Percentiles rank a stretch among this genome's conserved stretches.
These are phyloP conservation scores for Pseudopithomyces chartarum DNA, from an alignment of 2,329 filamentous ascomycete genomes.

Conservation along the genomic window DNA sequence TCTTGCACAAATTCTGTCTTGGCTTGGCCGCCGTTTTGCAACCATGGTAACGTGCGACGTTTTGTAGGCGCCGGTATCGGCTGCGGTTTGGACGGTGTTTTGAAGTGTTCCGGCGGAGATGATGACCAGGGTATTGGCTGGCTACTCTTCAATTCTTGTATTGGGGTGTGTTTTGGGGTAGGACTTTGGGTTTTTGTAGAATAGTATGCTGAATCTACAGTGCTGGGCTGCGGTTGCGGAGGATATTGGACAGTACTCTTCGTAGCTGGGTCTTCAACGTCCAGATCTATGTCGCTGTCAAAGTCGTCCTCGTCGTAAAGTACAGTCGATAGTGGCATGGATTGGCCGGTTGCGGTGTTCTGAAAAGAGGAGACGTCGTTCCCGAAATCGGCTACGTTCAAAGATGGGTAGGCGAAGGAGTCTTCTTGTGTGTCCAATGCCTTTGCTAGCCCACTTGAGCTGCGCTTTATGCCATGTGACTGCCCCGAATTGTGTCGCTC, in stretches of 20 bases:
- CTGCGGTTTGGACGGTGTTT: conserved; percentile 32
- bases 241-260: conserved; percentile 51
- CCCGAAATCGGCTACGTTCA: conserved; percentile 31
- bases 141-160: conserved; percentile 52
- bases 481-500: conserved; percentile 15
- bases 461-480: conserved; percentile 50
- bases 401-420: conserved; percentile 32
- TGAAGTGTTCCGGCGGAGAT: conserved; percentile 58
- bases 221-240: conserved; percentile 33
- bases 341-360: conserved; percentile 19
- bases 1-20: conserved; percentile 20
- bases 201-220: conserved; percentile 28
- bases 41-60: conserved; percentile 69
- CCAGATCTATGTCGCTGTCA: conserved; percentile 79
- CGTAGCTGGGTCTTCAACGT: conserved; percentile 65
- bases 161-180: conserved; percentile 14
- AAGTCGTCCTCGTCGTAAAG: conserved; percentile 80
- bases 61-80: conserved; percentile 55
- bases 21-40: conserved; percentile 44
- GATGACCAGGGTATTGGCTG: conserved; percentile 74
- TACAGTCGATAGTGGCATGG: conserved; percentile 27
- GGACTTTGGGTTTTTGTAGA: conserved; percentile 26
- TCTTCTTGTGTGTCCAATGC: conserved; percentile 44
- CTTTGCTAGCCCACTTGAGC: conserved; percentile 54
- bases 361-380: conserved; percentile 29